Evolutionary conservation across 306 rosid genomes (phyloP), one percentile per base, ranked within the genome.

Genomic region (Datisca glomerata): DNA sequence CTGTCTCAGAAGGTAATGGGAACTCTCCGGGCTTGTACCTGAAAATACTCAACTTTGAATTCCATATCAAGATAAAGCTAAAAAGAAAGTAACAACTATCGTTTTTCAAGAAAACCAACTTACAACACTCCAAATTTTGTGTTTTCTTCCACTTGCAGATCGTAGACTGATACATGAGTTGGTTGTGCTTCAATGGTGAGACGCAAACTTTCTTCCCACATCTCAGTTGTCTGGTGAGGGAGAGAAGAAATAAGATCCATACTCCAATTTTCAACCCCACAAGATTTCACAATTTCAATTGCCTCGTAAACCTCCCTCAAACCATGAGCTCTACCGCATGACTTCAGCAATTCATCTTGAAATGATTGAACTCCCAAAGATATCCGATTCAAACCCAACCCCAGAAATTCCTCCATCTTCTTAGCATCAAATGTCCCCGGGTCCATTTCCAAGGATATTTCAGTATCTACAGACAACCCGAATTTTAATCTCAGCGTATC

Each of bases 341-440:
- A 43, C 62, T 61, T 84, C 79, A 89, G 41, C 17, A 80, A 47
- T 67, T 80, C 72, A 56, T 89, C 82, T 45, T 89, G 95, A 73
- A 89, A 89, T 2, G 95, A 93, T 53, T 89, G 95, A 56, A 89
- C 84, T 24, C 98, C 98, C 75, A 89, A 43, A 21, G 98, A 89
- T 50, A 89, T 84, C 27, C 98, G 69, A 43, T 84, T 89, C 47
- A 89, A 77, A 44, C 89, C 98, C 75, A 84, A 51, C 60, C 17
- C 33, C 66, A 75, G 31, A 73, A 78, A 39, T 36, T 35, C 70
- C 49, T 43, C 43, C 81, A 84, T 70, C 49, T 80, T 83, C 63
- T 49, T 51, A 12, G 48, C 72, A 64, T 83, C 79, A 47, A 89
- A 89, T 8, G 97, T 89, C 48, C 93, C 98, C 1, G 93, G 95